These are phyloP conservation scores for Blastobotrys apis DNA, from an alignment of 1,139 yeast genomes.

Conservation along the genomic window DNA sequence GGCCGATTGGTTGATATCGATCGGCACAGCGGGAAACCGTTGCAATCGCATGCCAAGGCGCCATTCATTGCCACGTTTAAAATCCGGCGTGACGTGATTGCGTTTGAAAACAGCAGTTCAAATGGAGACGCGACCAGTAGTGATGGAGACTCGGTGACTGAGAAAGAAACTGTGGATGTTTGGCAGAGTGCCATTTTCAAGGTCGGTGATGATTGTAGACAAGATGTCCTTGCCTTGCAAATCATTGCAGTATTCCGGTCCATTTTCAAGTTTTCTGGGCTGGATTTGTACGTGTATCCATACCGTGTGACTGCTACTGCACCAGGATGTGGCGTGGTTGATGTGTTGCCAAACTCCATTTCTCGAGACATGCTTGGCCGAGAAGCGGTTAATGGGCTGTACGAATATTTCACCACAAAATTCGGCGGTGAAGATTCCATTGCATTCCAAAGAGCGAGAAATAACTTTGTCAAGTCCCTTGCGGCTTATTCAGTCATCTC, in stretches of 20 bases:
- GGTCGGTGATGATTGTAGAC: conserved; percentile 99
- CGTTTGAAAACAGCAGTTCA: conserved; percentile 41
- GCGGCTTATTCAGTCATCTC: conserved; percentile 97
- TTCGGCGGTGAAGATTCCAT: conserved; percentile 91
- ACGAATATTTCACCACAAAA: conserved; percentile 86
- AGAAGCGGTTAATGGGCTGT: conserved; percentile 95
- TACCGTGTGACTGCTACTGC: conserved; percentile 97
- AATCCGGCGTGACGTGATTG: conserved; percentile 53
- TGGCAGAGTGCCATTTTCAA: conserved; percentile 98
- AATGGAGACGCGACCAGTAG: conserved; percentile 26
- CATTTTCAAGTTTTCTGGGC: conserved; percentile 82
- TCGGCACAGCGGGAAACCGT: conserved; percentile 88
- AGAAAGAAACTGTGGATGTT: conserved; percentile 24
- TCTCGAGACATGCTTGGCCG: conserved; percentile 98
- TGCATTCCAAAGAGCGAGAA: conserved; percentile 86
- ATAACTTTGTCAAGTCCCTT: conserved; percentile 85
- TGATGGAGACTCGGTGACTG: neutral
- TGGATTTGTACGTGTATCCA: conserved; percentile 89
- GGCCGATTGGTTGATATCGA: conserved; percentile 91
- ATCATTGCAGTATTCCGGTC: conserved; percentile 86
- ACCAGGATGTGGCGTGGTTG: conserved; percentile 98
- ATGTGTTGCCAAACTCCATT: conserved; percentile 89
- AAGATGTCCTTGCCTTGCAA: conserved; percentile 92
- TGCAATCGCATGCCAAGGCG: conserved; percentile 98
- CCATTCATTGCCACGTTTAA: conserved; percentile 97